phyloP scores from a whole-genome alignment of 257 asterid genomes.

The Salvia miltiorrhiza region DNA sequence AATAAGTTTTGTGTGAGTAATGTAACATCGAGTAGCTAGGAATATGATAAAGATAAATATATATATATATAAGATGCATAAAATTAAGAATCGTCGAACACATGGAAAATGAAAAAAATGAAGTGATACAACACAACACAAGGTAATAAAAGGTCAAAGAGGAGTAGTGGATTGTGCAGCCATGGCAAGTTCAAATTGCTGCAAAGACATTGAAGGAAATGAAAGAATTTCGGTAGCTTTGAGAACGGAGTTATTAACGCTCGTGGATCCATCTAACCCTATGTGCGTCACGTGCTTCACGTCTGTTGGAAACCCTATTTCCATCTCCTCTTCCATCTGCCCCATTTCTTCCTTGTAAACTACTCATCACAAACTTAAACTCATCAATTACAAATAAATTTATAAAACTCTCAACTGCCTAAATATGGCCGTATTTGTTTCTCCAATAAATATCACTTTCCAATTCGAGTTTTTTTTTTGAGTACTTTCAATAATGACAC shows the following conservation, averaged over 20 bases:
- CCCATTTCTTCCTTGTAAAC: conserved; percentile 38
- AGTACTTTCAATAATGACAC: too few relatives aligned
- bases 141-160: background rate
- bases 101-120: background rate
- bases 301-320: conserved; percentile 62
- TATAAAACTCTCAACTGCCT: too few relatives aligned
- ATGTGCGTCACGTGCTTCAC: conserved; percentile 65
- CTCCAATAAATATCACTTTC: too few relatives aligned
- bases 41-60: too few relatives aligned
- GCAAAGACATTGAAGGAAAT: conserved; percentile 46
- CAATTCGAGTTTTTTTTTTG: too few relatives aligned
- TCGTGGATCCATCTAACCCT: conserved; percentile 58
- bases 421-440: too few relatives aligned
- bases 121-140: too few relatives aligned
- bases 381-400: background rate
- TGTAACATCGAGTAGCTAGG: too few relatives aligned
- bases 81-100: too few relatives aligned
- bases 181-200: conserved; percentile 61
- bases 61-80: too few relatives aligned
- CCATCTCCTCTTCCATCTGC: conserved; percentile 36
- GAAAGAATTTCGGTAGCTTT: conserved; percentile 37
- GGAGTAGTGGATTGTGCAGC: conserved; percentile 41
- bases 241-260: conserved; percentile 41
- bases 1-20: too few relatives aligned
- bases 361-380: background rate